These are phyloP conservation scores for Candida tetrigidarum DNA, from an alignment of 1,139 yeast species.

Conservation along the genomic window DNA sequence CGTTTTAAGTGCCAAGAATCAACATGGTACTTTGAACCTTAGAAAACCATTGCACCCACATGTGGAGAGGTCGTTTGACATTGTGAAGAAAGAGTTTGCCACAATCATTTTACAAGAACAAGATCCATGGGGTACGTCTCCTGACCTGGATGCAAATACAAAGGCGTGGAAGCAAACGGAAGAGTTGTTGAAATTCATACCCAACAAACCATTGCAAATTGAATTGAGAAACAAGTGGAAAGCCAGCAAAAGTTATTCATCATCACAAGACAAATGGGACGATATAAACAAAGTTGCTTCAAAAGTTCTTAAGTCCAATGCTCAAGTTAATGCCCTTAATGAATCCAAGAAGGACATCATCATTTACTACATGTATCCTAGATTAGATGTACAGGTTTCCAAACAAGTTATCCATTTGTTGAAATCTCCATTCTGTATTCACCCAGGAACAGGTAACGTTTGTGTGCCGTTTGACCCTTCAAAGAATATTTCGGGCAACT, in stretches of 20 bases:
- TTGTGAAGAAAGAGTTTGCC: slow-evolving; percentile 66
- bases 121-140: slow-evolving; percentile 67
- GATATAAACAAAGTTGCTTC: slow-evolving; percentile 70
- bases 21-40: slow-evolving; percentile 46
- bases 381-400: slow-evolving; percentile 93
- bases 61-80: slow-evolving; percentile 71
- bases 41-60: slow-evolving; percentile 92
- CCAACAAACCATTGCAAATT: slow-evolving; percentile 59
- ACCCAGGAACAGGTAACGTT: slow-evolving; percentile 96
- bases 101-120: slow-evolving; percentile 76
- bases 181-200: slow-evolving; percentile 61
- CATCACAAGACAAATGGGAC: slow-evolving; percentile 69
- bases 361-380: slow-evolving; percentile 81
- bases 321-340: slow-evolving; percentile 47
- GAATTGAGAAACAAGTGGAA: slow-evolving; percentile 56
- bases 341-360: slow-evolving; percentile 88
- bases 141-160: slow-evolving; percentile 18
- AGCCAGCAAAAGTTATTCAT: slow-evolving; percentile 26
- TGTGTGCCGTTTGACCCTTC: slow-evolving; percentile 90
- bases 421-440: slow-evolving; percentile 98
- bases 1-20: slow-evolving; percentile 60
- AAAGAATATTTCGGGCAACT: slow-evolving; percentile 36
- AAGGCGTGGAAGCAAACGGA: slow-evolving; percentile 48
- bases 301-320: slow-evolving; percentile 47
- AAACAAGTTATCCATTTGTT: slow-evolving; percentile 87